Base-by-base conservation (phyloP, 805 yeast genomes). In the Wickerhamomyces pijperi region DNA sequence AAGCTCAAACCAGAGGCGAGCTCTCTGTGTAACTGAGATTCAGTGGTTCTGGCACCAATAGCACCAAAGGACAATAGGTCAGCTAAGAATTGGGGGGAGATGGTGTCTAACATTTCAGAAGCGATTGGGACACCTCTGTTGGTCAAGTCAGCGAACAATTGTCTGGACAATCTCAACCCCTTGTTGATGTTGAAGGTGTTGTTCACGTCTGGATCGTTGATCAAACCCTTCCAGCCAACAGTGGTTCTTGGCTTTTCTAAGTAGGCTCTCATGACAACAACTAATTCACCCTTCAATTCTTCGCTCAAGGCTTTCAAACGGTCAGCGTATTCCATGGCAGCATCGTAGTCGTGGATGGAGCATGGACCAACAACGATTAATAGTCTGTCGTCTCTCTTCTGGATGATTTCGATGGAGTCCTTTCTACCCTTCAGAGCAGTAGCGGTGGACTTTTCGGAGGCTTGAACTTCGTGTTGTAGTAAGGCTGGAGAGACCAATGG, bases 211-310 rank as follows among this genome's bases (percentile, higher is more conserved):
- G 98, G 98, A 61, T 90, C 98, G 59, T 90, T 90, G 54, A 90
- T 92, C 49, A 90, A 71, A 50, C 98, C 98, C 66, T 90, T 90
- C 98, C 98, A 90, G 43, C 98, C 98, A 35, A 92, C 97, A 21
- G 97, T 90, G 38, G 98, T 90, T 65, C 98, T 78, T 52, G 98
- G 98, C 65, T 90, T 90, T 62, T 90, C 98, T 55, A 92, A 71
- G 68, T 92, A 92, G 3, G 97, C 97, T 66, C 98, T 79, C 98
- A 92, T 92, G 45, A 92, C 80, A 42, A 92, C 79, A 41, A 78
- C 74, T 43, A 92, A 70, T 50, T 90, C 96, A 36, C 74, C 77
- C 47, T 79, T 69, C 46, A 82, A 67, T 55, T 76, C 70, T 41
- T 76, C 76, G 34, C 82, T 64, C 29, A 80, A 57, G 39, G 66